These are phyloP conservation scores for Neopestalotiopsis sp. DNA, from an alignment of 2,329 filamentous ascomycete species.

Conservation along the genomic window DNA sequence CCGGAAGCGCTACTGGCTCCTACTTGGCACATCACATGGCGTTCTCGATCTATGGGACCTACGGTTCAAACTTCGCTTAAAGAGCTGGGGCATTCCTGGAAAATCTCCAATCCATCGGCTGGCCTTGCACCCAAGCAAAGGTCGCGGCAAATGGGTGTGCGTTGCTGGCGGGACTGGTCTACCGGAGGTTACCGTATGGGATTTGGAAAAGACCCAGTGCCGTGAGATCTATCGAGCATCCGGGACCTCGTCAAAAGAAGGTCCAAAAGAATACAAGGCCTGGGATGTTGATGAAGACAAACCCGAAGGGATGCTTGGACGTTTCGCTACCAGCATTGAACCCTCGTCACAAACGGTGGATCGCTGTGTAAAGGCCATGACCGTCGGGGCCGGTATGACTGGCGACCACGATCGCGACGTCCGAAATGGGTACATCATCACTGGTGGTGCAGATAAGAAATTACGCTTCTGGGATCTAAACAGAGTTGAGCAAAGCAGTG, in stretches of 20 bases:
- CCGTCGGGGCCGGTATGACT: slow-evolving; percentile 72
- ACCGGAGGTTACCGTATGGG: slow-evolving; percentile 94
- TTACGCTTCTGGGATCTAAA: slow-evolving; percentile 93
- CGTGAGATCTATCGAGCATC: slow-evolving; percentile 84
- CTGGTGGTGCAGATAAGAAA: slow-evolving; percentile 87
- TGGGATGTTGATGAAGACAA: slow-evolving; percentile 92
- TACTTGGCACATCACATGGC: slow-evolving; percentile 90
- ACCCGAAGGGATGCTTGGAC: slow-evolving; percentile 83
- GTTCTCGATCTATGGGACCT: slow-evolving; percentile 95
- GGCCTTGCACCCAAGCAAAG: slow-evolving; percentile 77
- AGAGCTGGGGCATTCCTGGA: slow-evolving; percentile 86
- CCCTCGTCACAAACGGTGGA: slow-evolving; percentile 59
- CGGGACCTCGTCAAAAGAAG: slow-evolving; percentile 57
- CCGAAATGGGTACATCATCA: slow-evolving; percentile 83
- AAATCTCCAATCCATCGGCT: slow-evolving; percentile 82
- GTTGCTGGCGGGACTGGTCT: slow-evolving; percentile 86
- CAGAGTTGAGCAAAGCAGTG: slow-evolving; percentile 75
- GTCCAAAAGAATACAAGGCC: slow-evolving; percentile 73
- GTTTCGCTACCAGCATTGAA: slow-evolving; percentile 80
- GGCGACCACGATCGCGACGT: slow-evolving; percentile 74
- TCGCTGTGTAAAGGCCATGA: slow-evolving; percentile 76
- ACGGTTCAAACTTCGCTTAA: slow-evolving; percentile 87
- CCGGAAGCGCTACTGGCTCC: slow-evolving; percentile 84
- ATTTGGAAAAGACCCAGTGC: slow-evolving; percentile 87
- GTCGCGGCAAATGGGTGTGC: slow-evolving; percentile 83